Base-by-base conservation (phyloP, 495 filamentous ascomycete genomes). In the Aspergillus avenaceus region DNA sequence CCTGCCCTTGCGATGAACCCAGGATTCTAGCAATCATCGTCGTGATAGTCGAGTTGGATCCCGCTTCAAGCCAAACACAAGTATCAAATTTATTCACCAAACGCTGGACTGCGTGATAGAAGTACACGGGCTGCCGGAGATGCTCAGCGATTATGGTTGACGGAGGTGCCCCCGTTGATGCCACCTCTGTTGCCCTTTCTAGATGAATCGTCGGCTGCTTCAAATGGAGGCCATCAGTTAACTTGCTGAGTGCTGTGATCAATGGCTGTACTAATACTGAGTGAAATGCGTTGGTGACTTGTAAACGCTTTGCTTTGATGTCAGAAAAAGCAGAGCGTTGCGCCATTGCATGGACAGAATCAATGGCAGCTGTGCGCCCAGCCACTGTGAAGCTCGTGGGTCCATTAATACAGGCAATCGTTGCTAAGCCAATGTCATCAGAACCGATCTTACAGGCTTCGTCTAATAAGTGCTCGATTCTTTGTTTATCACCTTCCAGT, bases 261-360 rank as follows among this genome's bases (percentile, higher is more conserved):
- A 81, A 43, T 4, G 61, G 56, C 11, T 79, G 73, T 1, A 75
- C 65, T 0, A 81, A 52, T 1, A 48, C 49, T 0, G 71, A 81
- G 49, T 83, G 80, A 51, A 79, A 83, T 0, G 72, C 78, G 52
- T 83, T 72, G 1, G 74, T 75, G 12, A 77, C 73, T 26, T 69
- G 61, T 3, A 81, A 56, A 31, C 60, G 59, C 54, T 77, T 77
- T 26, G 38, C 50, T 31, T 59, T 58, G 23, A 77, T 52, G 7
- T 55, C 46, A 0, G 52, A 18, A 24, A 47, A 50, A 8, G 47
- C 8, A 4, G 53, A 13, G 55, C 45, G 18, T 5, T 2, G 16
- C 12, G 54, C 27, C 8, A 25, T 48, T 5, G 18, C 27, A 21
- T 55, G 47, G 5, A 56, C 37, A 1, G 55, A 53, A 24, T 71